Base-by-base conservation (phyloP, 495 filamentous ascomycete species). In the Daldinia vernicosa region DNA sequence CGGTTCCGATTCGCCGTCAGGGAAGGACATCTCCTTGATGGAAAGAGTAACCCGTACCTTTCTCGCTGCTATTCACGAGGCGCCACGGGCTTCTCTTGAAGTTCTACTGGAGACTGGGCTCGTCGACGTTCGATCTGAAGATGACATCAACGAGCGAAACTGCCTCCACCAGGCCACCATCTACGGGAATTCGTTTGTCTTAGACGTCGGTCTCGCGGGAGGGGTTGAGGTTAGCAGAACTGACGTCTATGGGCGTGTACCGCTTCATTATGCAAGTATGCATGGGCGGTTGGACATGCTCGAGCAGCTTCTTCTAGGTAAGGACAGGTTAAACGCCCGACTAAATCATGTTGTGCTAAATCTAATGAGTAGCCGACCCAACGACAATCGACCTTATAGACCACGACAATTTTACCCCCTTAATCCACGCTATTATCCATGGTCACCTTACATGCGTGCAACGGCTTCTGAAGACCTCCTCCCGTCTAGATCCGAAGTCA, bases 141-240 rank as follows among this genome's bases (percentile, higher is more conserved):
- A 99, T 75, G 94, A 98, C 74, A 98, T 99, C 75, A 99, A 98
- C 75, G 94, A 97, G 75, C 86, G 95, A 35, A 98, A 97, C 75
- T 97, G 94, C 75, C 84, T 99, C 40, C 95, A 99, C 67, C 94
- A 98, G 80, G 93, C 95, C 5, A 89, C 94, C 8, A 97, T 98
- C 15, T 95, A 94, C 58, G 94, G 93, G 6, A 92, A 92, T 69
- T 77, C 85, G 5, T 89, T 91, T 68, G 90, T 97, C 45, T 83
- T 98, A 59, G 81, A 88, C 40, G 88, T 90, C 39, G 94, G 92
- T 6, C 83, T 98, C 28, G 77, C 84, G 6, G 85, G 83, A 15
- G 86, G 84, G 2, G 91, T 98, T 9, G 89, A 94, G 74, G 88
- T 92, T n/a, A 85, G 88, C 43, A 85, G 89, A 58, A 89, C 88